Conservation (phyloP, 352 stramenopile species). For the Bremia lactucae region DNA sequence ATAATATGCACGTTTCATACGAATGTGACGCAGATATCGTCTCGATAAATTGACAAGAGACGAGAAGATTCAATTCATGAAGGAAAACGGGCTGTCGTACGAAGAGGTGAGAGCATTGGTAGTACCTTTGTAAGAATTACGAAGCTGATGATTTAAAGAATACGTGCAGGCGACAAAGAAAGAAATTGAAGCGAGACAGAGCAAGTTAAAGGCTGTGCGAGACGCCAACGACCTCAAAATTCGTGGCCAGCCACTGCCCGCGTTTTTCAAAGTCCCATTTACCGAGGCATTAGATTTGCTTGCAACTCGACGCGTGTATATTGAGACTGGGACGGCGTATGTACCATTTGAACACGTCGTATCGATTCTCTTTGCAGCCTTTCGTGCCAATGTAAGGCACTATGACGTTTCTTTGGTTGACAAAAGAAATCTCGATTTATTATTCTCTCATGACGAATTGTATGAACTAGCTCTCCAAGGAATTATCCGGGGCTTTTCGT, state of each 20-base stretch:
- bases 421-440: too few species aligned
- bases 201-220: conserved; percentile 61
- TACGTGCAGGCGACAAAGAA: conserved; percentile 33
- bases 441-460: too few species aligned
- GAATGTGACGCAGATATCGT: conserved; percentile 45
- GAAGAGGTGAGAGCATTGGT: conserved; percentile 37
- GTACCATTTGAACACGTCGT: conserved; percentile 92
- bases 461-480: conserved; percentile 78
- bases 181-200: conserved; percentile 52
- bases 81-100: conserved; percentile 72
- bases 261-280: conserved; percentile 97
- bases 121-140: too few species aligned
- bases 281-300: conserved; percentile 91
- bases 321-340: conserved; percentile 91
- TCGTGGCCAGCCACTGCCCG: conserved; percentile 34
- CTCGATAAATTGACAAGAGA: conserved; percentile 85
- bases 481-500: conserved; percentile 80
- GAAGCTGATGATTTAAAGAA: neutral
- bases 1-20: too few species aligned
- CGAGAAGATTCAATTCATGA: conserved; percentile 84
- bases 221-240: conserved; percentile 45
- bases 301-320: conserved; percentile 84
- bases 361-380: conserved; percentile 89
- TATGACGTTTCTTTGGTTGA: neutral
- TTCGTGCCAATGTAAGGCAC: conserved; percentile 73